Evolutionary conservation across 73 alveolate species (phyloP).

Genomic region (Blepharisma japonicum): DNA sequence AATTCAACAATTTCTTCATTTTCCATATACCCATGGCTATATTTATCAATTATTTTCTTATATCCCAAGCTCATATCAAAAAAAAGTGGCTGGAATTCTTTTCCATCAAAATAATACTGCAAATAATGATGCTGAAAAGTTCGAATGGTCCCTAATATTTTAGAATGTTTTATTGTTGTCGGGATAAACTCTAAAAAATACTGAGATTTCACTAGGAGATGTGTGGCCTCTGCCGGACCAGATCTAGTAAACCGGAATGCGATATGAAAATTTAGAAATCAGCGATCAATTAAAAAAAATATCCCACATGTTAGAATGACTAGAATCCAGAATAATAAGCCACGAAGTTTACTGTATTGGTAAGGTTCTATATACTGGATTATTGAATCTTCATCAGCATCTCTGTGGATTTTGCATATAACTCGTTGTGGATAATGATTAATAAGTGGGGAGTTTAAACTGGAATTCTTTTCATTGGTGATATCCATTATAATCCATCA

Average conservation of each 20-base stretch:
- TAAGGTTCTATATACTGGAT: too few species aligned
- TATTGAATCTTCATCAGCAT: too few species aligned
- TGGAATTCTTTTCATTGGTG: too few species aligned
- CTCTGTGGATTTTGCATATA: too few species aligned
- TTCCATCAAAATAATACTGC: not conserved
- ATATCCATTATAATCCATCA: too few species aligned
- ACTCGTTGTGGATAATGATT: too few species aligned
- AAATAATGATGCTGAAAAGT: not conserved
- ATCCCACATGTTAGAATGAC: constrained; percentile 7
- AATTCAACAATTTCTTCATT: constrained; percentile 20
- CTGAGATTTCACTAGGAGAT: not conserved
- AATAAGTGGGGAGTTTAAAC: too few species aligned
- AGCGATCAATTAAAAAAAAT: not conserved
- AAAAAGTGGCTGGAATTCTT: not conserved
- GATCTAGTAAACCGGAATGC: not conserved
- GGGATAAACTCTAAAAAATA: not conserved
- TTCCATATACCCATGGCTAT: constrained; percentile 35
- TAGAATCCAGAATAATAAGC: not conserved
- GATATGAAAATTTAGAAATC: not conserved
- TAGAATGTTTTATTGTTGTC: not conserved
- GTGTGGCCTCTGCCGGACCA: not conserved
- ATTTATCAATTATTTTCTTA: constrained; percentile 68
- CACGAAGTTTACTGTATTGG: too few species aligned
- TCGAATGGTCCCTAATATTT: not conserved
- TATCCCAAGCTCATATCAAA: not conserved